Conservation (phyloP, 2,329 filamentous ascomycete species). For the Claviceps fusiformis region DNA sequence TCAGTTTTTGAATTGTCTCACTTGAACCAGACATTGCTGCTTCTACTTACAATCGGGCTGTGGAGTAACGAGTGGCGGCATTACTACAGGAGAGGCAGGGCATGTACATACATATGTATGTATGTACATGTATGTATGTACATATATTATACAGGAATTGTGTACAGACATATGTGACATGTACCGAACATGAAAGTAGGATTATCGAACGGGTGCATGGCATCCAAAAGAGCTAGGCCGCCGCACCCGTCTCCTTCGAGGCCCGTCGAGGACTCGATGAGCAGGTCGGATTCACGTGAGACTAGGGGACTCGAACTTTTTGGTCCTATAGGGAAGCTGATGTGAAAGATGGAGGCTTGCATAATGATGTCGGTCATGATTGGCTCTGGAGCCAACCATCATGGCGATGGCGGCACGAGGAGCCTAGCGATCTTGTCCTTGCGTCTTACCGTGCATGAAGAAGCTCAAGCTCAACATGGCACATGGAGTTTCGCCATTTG, state of each 20-base stretch:
- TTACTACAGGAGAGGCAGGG: neutral
- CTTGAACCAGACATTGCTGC: neutral
- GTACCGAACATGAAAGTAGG: neutral
- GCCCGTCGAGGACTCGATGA: neutral
- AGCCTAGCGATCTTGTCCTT: neutral
- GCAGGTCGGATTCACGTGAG: slow-evolving; percentile 1
- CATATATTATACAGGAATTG: too few relatives aligned
- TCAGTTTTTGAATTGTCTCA: neutral
- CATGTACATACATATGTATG: neutral
- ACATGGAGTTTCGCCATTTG: neutral
- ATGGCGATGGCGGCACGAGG: neutral
- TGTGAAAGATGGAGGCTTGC: neutral
- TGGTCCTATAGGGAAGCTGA: neutral
- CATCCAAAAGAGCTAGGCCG: neutral
- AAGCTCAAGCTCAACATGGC: neutral
- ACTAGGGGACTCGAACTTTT: neutral
- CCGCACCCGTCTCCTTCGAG: neutral
- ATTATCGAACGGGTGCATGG: neutral
- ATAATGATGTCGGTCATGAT: neutral
- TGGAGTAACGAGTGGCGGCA: neutral
- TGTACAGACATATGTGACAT: neutral
- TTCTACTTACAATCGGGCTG: neutral
- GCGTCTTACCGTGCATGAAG: neutral
- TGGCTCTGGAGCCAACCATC: neutral
- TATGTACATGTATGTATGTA: neutral